Percentiles rank a stretch among this genome's conserved stretches.
These are phyloP conservation scores for Neofusicoccum sp. DNA, from an alignment of 2,329 filamentous ascomycete species.

Conservation along the genomic window DNA sequence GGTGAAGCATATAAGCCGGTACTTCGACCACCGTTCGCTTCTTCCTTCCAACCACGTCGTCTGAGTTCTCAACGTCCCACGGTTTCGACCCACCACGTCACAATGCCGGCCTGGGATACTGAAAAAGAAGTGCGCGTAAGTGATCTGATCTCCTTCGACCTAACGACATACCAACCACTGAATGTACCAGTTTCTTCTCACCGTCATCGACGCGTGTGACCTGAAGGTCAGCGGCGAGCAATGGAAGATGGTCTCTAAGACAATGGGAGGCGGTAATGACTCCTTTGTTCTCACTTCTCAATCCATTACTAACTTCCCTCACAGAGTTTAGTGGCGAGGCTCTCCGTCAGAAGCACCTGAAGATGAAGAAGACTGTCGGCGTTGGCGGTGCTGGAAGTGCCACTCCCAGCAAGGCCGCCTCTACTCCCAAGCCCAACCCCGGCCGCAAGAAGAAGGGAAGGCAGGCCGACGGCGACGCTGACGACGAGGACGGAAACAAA, in stretches of 20 bases:
- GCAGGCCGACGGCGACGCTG: not conserved
- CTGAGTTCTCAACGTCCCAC: no score
- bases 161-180: not conserved
- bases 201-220: not conserved
- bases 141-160: not conserved
- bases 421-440: not conserved
- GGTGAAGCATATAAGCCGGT: no score
- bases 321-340: not conserved
- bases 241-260: not conserved
- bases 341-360: not conserved
- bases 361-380: not conserved
- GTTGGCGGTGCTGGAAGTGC: not conserved
- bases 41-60: no score
- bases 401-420: not conserved
- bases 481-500: no score
- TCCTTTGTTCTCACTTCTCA: not conserved
- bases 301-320: not conserved
- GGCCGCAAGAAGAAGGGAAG: not conserved
- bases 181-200: not conserved
- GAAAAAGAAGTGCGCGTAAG: not conserved
- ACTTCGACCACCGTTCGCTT: no score
- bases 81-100: no score
- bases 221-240: not conserved
- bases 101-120: not conserved
- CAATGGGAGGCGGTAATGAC: not conserved